A percentile compares a stretch with the other conserved stretches of the same genome.
Evolutionary conservation across 2,329 filamentous ascomycete genomes (phyloP).

Genomic region (Xylaria sp.): DNA sequence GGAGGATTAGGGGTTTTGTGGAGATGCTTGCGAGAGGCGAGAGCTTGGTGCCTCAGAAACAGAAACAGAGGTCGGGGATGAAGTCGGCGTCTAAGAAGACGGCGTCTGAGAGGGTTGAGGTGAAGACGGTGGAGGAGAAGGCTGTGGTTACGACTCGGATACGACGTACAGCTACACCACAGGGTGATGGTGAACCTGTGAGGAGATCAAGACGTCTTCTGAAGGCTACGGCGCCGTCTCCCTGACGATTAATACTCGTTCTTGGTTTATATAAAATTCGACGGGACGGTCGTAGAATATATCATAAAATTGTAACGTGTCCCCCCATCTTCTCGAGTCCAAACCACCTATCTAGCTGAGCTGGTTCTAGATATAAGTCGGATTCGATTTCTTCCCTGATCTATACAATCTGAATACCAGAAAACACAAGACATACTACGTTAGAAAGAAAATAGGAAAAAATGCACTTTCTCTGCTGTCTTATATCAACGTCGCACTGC

Average conservation of each 20-base stretch:
- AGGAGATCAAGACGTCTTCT: constrained; percentile 29
- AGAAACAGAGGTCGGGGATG: constrained; percentile 9
- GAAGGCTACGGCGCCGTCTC: not conserved
- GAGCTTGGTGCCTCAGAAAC: constrained; percentile 40
- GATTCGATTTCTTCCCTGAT: no score
- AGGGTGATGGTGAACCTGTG: constrained; percentile 1
- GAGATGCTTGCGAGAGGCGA: constrained; percentile 43
- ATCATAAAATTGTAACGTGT: no score
- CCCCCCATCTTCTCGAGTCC: no score
- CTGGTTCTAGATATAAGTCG: no score
- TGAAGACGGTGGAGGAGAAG: not conserved
- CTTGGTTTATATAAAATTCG: not conserved
- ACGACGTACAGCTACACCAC: not conserved
- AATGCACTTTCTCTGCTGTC: no score
- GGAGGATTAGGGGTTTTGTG: constrained; percentile 44
- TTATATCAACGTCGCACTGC: constrained; percentile 2
- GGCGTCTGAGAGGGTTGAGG: not conserved
- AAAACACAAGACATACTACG: no score
- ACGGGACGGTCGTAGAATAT: no score
- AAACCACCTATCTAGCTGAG: no score
- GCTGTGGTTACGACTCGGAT: not conserved
- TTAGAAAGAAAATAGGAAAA: no score
- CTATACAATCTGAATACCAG: no score
- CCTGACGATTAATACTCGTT: not conserved
- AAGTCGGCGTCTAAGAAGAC: not conserved